Percentiles rank a stretch among this genome's conserved stretches.
These are phyloP conservation scores for Tetraselmis striata DNA, from an alignment of 139 green algal genomes.

Conservation along the genomic window DNA sequence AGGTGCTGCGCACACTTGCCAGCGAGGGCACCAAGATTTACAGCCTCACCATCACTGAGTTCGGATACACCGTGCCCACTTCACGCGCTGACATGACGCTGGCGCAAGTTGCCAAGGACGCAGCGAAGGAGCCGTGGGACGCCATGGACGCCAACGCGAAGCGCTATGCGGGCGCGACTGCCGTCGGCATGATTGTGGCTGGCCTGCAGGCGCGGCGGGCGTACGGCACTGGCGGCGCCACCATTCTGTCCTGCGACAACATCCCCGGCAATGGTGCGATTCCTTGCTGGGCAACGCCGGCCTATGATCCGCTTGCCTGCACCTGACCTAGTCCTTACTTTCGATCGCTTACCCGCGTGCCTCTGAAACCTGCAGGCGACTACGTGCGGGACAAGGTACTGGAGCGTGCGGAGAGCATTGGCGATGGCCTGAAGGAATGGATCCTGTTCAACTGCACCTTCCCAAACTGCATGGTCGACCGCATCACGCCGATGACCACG, in stretches of 20 bases:
- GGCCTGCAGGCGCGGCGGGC: not conserved
- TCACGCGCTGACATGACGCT: not conserved
- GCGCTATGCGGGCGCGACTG: not conserved
- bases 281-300: not conserved
- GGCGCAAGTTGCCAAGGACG: not conserved
- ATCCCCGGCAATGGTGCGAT: not conserved
- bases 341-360: no score
- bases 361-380: not conserved
- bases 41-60: conserved; percentile 10
- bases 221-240: not conserved
- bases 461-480: conserved; percentile 9
- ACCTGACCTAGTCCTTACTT: no score
- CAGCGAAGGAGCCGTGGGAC: not conserved
- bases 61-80: conserved; percentile 2
- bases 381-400: not conserved
- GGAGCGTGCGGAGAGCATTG: not conserved
- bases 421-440: conserved; percentile 4
- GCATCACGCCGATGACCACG: conserved; percentile 6
- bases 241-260: not conserved
- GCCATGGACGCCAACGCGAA: not conserved
- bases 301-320: not conserved
- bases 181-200: not conserved
- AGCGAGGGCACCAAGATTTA: conserved; percentile 1
- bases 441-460: not conserved
- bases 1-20: not conserved